phyloP scores from a whole-genome alignment of 805 yeast species.

The Ogataea salicorniae region DNA sequence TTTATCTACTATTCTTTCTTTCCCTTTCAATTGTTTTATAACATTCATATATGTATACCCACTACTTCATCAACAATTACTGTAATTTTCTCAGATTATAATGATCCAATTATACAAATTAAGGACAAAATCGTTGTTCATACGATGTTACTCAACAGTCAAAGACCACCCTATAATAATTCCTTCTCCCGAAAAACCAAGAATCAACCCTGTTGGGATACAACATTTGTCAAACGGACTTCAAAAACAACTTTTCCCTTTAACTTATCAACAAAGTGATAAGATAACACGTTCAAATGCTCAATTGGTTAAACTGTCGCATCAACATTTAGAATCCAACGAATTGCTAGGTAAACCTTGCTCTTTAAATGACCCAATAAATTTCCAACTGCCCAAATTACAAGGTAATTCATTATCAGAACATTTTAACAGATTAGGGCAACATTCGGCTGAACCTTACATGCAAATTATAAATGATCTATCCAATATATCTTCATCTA shows the following conservation, averaged over 20 bases:
- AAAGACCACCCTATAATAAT: not conserved
- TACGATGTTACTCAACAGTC: no score
- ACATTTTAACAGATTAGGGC: conserved; percentile 75
- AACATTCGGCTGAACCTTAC: conserved; percentile 55
- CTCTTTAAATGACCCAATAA: conserved; percentile 52
- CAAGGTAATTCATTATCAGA: conserved; percentile 73
- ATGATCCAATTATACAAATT: not conserved
- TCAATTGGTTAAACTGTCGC: conserved; percentile 47
- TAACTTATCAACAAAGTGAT: conserved; percentile 11
- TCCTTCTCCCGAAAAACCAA: conserved; percentile 29
- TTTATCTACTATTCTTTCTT: no score
- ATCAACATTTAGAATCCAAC: conserved; percentile 52
- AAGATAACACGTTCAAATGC: conserved; percentile 26
- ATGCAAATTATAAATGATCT: conserved; percentile 44
- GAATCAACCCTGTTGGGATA: conserved; percentile 74
- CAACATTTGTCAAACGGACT: conserved; percentile 63
- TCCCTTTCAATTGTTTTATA: no score
- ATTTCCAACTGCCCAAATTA: conserved; percentile 59
- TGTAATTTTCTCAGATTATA: not conserved
- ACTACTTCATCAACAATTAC: no score
- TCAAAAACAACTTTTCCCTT: conserved; percentile 59
- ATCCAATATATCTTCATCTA: conserved; percentile 29
- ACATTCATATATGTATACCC: no score
- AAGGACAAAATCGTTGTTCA: not conserved
- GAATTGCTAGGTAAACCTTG: conserved; percentile 76